These are phyloP conservation scores for Jamesozyma spencerorum DNA, from an alignment of 805 yeast species.

Conservation along the genomic window DNA sequence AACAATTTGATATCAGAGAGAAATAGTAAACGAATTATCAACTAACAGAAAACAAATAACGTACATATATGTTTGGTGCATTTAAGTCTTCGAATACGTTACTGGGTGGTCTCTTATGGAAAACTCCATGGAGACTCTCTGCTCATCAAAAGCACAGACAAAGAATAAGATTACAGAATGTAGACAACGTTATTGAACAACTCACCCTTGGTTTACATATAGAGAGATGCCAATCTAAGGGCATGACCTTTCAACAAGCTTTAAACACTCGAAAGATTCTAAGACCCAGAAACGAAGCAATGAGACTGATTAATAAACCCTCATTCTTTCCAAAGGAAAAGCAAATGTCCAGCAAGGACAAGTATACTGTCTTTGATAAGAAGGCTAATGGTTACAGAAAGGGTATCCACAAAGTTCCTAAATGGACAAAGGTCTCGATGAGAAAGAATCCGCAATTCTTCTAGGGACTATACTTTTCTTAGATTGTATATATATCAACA, in stretches of 20 bases:
- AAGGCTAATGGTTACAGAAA: conserved; percentile 74
- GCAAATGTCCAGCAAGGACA: conserved; percentile 75
- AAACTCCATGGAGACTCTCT: conserved; percentile 71
- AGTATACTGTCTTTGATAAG: conserved; percentile 77
- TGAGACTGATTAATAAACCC: conserved; percentile 27
- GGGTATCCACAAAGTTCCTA: conserved; percentile 78
- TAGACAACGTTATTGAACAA: conserved; percentile 64
- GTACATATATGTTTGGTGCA: conserved; percentile 24
- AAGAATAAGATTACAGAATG: conserved; percentile 70
- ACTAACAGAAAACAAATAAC: background rate
- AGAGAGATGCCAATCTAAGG: conserved; percentile 17
- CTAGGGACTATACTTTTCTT: too few relatives aligned
- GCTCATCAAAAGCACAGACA: conserved; percentile 73
- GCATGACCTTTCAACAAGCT: conserved; percentile 16
- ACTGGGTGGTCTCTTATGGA: conserved; percentile 38
- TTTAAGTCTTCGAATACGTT: conserved; percentile 22
- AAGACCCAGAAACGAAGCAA: conserved; percentile 22
- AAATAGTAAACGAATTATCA: background rate
- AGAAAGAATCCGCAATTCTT: conserved; percentile 71
- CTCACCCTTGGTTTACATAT: conserved; percentile 26
- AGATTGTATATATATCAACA: too few relatives aligned
- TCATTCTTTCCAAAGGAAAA: conserved; percentile 61
- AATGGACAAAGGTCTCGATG: conserved; percentile 80
- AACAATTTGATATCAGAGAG: background rate
- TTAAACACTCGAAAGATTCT: conserved; percentile 10